A percentile compares a stretch with the other conserved stretches of the same genome.
These are phyloP conservation scores for Psidium friedrichsthalianum DNA, from an alignment of 345 rosid genomes.

Conservation along the genomic window DNA sequence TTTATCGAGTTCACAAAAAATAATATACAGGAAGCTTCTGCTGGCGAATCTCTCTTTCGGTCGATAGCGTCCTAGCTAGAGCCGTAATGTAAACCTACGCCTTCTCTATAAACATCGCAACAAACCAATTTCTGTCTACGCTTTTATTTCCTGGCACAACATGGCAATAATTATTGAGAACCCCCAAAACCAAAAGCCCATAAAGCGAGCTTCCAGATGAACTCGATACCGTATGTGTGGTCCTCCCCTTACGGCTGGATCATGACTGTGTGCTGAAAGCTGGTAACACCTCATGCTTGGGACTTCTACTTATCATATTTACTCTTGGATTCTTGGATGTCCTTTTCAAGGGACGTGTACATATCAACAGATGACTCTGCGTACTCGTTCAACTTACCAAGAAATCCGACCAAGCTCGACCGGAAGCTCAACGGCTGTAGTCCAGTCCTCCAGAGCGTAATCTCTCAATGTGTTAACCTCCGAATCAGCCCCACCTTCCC, in stretches of 20 bases:
- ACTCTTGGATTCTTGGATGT: slow-evolving; percentile 40
- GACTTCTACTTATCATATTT: slow-evolving; percentile 16
- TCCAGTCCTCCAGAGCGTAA: slow-evolving; percentile 37
- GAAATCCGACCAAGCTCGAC: slow-evolving; percentile 56
- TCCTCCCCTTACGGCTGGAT: not conserved
- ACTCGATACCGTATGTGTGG: not conserved
- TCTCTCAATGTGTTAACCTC: slow-evolving; percentile 31
- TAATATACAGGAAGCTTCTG: not conserved
- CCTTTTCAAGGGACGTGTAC: slow-evolving; percentile 37
- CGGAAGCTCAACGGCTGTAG: slow-evolving; percentile 44
- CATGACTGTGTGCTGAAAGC: not conserved
- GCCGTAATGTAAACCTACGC: not conserved
- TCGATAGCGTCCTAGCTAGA: not conserved
- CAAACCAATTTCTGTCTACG: not conserved
- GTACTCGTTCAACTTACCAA: slow-evolving; percentile 44
- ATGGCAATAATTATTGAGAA: not conserved
- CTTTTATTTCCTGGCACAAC: not conserved
- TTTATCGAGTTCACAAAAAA: not conserved
- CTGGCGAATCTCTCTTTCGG: not conserved
- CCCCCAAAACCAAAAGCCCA: not conserved
- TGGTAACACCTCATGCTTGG: slow-evolving; percentile 1
- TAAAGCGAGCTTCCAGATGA: not conserved
- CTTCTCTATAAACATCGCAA: not conserved
- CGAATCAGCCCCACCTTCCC: slow-evolving; percentile 29
- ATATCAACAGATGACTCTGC: slow-evolving; percentile 41